Conservation (phyloP, 2,329 filamentous ascomycete species). For the Didymosphaeria variabile region DNA sequence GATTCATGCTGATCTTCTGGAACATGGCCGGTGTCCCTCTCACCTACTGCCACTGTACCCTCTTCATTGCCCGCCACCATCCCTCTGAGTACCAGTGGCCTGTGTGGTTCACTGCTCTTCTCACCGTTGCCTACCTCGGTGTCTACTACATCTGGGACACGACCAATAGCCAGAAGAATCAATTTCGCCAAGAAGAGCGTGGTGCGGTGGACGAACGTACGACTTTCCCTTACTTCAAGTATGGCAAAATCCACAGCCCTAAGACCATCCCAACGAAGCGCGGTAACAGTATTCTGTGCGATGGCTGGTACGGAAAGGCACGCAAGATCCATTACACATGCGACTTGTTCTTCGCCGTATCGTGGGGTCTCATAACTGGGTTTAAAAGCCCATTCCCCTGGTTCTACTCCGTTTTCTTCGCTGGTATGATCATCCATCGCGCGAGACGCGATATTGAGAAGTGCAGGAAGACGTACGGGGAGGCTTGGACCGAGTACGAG, state of each 20-base stretch:
- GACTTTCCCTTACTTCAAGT: conserved; percentile 90
- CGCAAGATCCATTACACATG: conserved; percentile 85
- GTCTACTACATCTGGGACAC: conserved; percentile 95
- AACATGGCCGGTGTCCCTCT: conserved; percentile 91
- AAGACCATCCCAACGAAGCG: conserved; percentile 76
- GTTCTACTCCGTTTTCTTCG: conserved; percentile 88
- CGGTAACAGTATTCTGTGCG: conserved; percentile 79
- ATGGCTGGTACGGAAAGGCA: conserved; percentile 80
- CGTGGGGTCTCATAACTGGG: conserved; percentile 83
- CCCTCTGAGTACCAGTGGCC: conserved; percentile 82
- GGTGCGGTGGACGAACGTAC: conserved; percentile 74
- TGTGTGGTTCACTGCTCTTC: conserved; percentile 68
- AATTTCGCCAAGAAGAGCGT: conserved; percentile 82
- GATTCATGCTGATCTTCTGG: conserved; percentile 98
- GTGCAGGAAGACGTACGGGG: conserved; percentile 81
- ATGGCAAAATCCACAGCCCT: conserved; percentile 83
- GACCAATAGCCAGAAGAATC: conserved; percentile 92
- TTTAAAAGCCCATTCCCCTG: conserved; percentile 85
- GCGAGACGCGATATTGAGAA: conserved; percentile 77
- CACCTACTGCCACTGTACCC: conserved; percentile 91
- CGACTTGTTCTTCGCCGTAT: conserved; percentile 79
- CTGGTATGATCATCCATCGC: conserved; percentile 80
- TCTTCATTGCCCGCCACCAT: conserved; percentile 86
- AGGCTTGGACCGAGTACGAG: conserved; percentile 84
- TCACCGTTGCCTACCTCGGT: conserved; percentile 78